phyloP scores from a whole-genome alignment of 441 rosid species.

The Populus hybrid region DNA sequence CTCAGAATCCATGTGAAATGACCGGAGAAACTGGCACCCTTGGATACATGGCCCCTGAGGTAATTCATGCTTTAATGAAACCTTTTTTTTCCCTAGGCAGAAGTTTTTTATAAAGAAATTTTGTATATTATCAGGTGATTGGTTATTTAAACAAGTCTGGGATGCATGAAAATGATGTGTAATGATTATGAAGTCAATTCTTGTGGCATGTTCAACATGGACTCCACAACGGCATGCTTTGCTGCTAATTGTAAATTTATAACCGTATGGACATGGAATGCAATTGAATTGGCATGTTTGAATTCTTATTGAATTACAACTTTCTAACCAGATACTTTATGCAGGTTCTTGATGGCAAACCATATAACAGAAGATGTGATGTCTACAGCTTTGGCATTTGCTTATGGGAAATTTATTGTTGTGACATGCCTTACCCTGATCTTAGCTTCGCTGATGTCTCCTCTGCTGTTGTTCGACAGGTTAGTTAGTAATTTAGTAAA shows the following conservation, averaged over 20 bases:
- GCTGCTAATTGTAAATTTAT: background rate
- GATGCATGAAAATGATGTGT: background rate
- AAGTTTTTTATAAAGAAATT: background rate
- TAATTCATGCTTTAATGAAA: conserved; percentile 15
- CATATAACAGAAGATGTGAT: conserved; percentile 88
- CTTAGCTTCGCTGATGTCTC: conserved; percentile 79
- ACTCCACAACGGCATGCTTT: background rate
- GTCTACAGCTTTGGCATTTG: conserved; percentile 98
- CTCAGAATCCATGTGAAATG: conserved; percentile 87
- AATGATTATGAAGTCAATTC: background rate
- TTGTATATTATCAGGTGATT: background rate
- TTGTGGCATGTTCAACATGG: background rate
- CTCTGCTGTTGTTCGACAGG: conserved; percentile 87
- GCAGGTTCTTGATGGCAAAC: conserved; percentile 91
- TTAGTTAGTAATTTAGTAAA: conserved; percentile 28
- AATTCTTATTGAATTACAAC: background rate
- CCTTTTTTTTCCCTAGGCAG: background rate
- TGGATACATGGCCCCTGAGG: conserved; percentile 99
- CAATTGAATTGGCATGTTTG: background rate
- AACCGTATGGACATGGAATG: background rate
- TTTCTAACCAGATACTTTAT: conserved; percentile 8
- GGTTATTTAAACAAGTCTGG: background rate
- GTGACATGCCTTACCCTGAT: conserved; percentile 86
- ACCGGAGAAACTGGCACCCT: conserved; percentile 96
- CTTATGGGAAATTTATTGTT: conserved; percentile 94